phyloP scores from a whole-genome alignment of 1,139 yeast genomes.

The Yamadazyma diospyri region DNA sequence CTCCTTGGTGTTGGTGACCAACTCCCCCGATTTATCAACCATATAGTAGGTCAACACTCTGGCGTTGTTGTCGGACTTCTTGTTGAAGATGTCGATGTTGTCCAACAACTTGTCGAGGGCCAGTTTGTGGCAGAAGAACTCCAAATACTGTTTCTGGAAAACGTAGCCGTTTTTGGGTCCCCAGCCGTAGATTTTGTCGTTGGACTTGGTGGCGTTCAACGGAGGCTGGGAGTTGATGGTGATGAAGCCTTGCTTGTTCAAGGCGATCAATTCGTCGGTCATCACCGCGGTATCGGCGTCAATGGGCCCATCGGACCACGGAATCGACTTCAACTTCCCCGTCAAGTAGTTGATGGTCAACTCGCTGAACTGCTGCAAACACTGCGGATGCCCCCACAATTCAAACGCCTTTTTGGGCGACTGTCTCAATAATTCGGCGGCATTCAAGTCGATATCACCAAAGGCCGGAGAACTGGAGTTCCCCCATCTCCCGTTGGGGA shows the following conservation, averaged over 20 bases:
- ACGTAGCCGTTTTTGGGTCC: constrained; percentile 92
- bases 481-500: constrained; percentile 95
- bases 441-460: constrained; percentile 80
- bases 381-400: constrained; percentile 81
- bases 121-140: constrained; percentile 67
- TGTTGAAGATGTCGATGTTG: constrained; percentile 36
- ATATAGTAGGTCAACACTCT: constrained; percentile 72
- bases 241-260: constrained; percentile 66
- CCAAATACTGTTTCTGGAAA: constrained; percentile 90
- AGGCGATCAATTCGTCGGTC: constrained; percentile 51
- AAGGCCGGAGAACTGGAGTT: constrained; percentile 92
- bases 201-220: constrained; percentile 73
- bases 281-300: constrained; percentile 73
- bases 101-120: constrained; percentile 39
- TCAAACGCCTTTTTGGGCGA: constrained; percentile 77
- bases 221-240: constrained; percentile 97
- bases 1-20: constrained; percentile 63
- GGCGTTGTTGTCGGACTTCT: constrained; percentile 38
- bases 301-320: constrained; percentile 94
- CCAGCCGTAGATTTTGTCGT: constrained; percentile 82
- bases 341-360: constrained; percentile 64
- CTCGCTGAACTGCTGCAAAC: constrained; percentile 54
- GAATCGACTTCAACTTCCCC: constrained; percentile 72
- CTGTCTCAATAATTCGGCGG: constrained; percentile 74
- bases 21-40: constrained; percentile 60